Base-by-base conservation (phyloP, 441 rosid genomes). In the Populus hybrid region DNA sequence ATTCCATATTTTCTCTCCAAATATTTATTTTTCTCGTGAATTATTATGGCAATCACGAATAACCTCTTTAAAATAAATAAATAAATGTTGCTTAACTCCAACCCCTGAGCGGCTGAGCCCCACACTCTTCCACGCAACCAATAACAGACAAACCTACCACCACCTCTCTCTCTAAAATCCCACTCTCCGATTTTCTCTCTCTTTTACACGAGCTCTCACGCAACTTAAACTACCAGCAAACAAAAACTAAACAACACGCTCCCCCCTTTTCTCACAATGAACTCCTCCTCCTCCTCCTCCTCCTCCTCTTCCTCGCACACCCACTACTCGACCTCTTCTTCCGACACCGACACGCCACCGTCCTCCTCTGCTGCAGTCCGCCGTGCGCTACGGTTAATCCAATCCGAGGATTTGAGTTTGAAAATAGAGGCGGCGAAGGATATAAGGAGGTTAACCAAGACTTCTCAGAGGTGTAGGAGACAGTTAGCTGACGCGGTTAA, bases 401-500 rank as follows among this genome's bases (percentile, higher is more conserved):
- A 85, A 69, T 85, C 92, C 1, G 78, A 86, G 18, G 90, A 91
- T 84, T 46, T 80, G 0, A 90, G 81, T 36, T 89, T 88, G 66
- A 91, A 86, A 81, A 81, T 95, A 66, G 86, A 88, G 50, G 99
- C 93, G 2, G 97, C 98, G 10, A 86, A 79, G 80, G 97, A 91
- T 80, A 95, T 95, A 82, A 91, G 99, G 21, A 89, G 93, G 77
- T 97, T 95, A 65, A 90, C 99, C 2, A 94, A 94, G 81, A 91
- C 92, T 68, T 94, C 97, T 10, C 93, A 86, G 36, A 81, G 93
- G 63, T 91, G 97, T 83, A 97, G 97, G 77, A 91, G 95, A 57
- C 95, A 89, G 67, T 91, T 96, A 12, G 76, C 92, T 0, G 84
- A 79, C 8, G 91, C 95, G 57, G 88, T 96, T 28, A 69, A 74